Percentiles rank a stretch among this genome's conserved stretches.
phyloP scores from a whole-genome alignment of 1,284 basidiomycete species.

The Rhodotorula sp. region DNA sequence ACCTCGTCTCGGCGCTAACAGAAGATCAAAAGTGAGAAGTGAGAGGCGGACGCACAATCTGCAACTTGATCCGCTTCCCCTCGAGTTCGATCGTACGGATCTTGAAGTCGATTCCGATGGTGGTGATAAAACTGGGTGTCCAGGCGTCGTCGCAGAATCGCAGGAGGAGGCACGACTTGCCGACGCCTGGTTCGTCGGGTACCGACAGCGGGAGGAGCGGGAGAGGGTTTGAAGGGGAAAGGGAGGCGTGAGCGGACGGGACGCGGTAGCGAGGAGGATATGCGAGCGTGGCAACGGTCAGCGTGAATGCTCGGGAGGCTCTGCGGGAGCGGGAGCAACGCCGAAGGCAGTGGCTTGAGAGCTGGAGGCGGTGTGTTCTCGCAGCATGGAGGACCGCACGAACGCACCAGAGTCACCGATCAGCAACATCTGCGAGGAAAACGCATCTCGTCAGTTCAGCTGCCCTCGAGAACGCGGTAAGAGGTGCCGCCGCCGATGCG shows the following conservation, averaged over 20 bases:
- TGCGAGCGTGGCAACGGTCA: slow-evolving; percentile 1
- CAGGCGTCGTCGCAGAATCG: slow-evolving; percentile 99
- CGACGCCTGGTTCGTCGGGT: slow-evolving; percentile 55
- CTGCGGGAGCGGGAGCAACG: not conserved
- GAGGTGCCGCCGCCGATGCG: not conserved
- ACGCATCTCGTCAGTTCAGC: not conserved
- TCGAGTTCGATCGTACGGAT: slow-evolving; percentile 96
- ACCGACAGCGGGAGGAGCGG: not conserved
- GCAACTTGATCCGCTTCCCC: slow-evolving; percentile 92
- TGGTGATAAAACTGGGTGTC: slow-evolving; percentile 99
- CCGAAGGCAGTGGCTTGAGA: not conserved
- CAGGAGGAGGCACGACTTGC: slow-evolving; percentile 96
- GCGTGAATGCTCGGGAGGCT: not conserved
- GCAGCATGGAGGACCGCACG: not conserved
- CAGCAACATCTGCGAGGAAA: slow-evolving; percentile 68
- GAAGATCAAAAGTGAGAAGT: too few relatives aligned
- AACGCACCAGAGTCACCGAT: slow-evolving; percentile 88
- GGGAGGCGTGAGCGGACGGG: not conserved
- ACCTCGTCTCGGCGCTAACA: too few relatives aligned
- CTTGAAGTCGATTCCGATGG: slow-evolving; percentile 95
- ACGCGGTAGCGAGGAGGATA: not conserved
- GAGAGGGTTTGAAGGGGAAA: not conserved
- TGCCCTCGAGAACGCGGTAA: not conserved
- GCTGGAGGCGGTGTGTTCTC: not conserved
- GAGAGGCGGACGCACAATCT: slow-evolving; percentile 65